A percentile compares a stretch with the other conserved stretches of the same genome.
Evolutionary conservation across 2,329 filamentous ascomycete genomes (phyloP).

Genomic region (Coniochaeta sp.): DNA sequence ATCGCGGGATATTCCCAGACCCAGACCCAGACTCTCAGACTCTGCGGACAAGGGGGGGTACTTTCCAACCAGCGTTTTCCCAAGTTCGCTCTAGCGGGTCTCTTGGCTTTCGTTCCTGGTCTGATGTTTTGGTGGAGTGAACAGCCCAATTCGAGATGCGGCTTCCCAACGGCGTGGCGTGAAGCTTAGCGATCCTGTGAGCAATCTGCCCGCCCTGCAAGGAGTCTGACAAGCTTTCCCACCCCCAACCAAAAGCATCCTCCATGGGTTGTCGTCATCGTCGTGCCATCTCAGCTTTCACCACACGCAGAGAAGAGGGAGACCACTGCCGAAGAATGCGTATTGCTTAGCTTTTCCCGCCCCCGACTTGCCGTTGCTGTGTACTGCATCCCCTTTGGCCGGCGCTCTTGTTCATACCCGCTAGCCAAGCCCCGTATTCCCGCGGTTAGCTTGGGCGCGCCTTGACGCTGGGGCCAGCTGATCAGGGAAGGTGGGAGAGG

Average conservation of each 20-base stretch:
- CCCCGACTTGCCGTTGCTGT: too few relatives aligned
- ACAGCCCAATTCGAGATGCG: background rate
- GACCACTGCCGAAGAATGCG: background rate
- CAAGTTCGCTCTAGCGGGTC: background rate
- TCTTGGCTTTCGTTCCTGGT: too few relatives aligned
- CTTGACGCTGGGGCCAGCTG: slow-evolving; percentile 1
- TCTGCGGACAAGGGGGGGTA: too few relatives aligned
- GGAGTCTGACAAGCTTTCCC: too few relatives aligned
- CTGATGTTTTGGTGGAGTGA: too few relatives aligned
- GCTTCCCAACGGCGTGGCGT: background rate
- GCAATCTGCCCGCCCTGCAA: too few relatives aligned
- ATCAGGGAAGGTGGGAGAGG: background rate
- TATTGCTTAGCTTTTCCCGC: background rate
- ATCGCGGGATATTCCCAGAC: too few relatives aligned
- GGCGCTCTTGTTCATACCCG: too few relatives aligned
- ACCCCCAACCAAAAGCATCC: too few relatives aligned
- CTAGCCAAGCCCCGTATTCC: background rate
- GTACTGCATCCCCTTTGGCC: too few relatives aligned
- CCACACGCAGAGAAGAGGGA: background rate
- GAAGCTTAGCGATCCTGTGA: background rate
- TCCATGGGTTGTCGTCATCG: background rate
- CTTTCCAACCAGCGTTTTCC: too few relatives aligned
- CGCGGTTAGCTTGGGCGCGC: background rate
- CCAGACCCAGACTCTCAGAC: too few relatives aligned
- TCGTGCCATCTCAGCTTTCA: background rate